Evolutionary conservation across 257 asterid genomes (phyloP), one percentile per base, ranked within the genome.

Genomic region (Scutellaria galericulata): DNA sequence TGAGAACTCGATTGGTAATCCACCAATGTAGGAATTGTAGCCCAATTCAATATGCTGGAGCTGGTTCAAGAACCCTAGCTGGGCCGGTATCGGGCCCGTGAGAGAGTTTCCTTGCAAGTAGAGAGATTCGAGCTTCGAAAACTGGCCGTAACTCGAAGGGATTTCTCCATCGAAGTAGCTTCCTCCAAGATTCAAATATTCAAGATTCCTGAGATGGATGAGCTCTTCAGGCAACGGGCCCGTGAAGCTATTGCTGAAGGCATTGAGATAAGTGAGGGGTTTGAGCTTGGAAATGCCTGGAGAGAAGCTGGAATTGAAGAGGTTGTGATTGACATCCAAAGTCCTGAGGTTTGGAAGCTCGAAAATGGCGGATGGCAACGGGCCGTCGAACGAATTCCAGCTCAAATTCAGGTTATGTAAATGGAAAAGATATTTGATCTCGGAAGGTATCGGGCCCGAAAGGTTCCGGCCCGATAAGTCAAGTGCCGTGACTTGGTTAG

Each of bases 121-220:
- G 6, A 94, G 50, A 69, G 78, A 84, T 55, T 80, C 85, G 40
- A 94, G 81, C 48, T 31, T 79, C 5, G 77, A 7, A 11, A 91
- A 70, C 0, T 70, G 77, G 47, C 98, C 95, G 27, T 86, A 94
- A 42, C 71, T 76, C 1, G 76, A 47, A 1, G 99, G 98, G 57
- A 94, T 91, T 48, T 44, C 68, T 5, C 99, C 95, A 1, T 80
- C 82, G 48, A 95, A 95, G 61, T 92, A 91, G 82, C 92, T 86
- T 20, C 99, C 99, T 0, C 97, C 98, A 53, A 95, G 88, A 81
- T 95, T 90, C 60, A 95, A 86, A 53, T 82, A 84, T 80, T 95
- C 97, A 22, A 95, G 97, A 70, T 86, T 75, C 9, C 58, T 39
- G 14, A 95, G 88, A 9, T 22, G 56, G 20, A 69, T 20, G 70